A percentile compares a stretch with the other conserved stretches of the same genome.
Conservation (phyloP, 331 rosid genomes). For the Pyrus hybrid region DNA sequence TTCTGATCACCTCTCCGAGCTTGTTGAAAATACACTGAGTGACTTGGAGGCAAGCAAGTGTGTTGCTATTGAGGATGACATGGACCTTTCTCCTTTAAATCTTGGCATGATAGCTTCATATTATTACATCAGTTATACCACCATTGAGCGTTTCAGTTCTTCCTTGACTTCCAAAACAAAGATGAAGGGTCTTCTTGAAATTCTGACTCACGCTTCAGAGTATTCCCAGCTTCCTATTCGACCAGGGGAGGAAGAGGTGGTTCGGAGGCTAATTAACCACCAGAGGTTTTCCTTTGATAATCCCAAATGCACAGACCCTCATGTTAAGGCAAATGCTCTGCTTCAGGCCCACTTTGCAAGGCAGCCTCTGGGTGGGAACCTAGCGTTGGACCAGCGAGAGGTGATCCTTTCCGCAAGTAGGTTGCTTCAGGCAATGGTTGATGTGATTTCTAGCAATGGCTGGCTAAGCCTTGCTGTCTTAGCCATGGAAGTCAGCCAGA, state of each 20-base stretch:
- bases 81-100: conserved; percentile 81
- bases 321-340: conserved; percentile 77
- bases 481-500: conserved; percentile 94
- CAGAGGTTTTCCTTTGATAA: conserved; percentile 87
- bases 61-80: conserved; percentile 65
- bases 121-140: conserved; percentile 83
- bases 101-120: conserved; percentile 93
- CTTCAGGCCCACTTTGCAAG: conserved; percentile 97
- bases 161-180: conserved; percentile 73
- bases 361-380: conserved; percentile 72
- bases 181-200: conserved; percentile 91
- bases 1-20: conserved; percentile 90
- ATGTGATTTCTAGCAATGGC: conserved; percentile 88
- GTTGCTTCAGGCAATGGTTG: conserved; percentile 91
- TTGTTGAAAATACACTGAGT: conserved; percentile 75
- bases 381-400: conserved; percentile 77
- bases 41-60: conserved; percentile 88
- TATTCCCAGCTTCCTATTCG: conserved; percentile 79
- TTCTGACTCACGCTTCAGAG: conserved; percentile 79
- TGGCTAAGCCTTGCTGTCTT: conserved; percentile 85
- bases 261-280: conserved; percentile 80
- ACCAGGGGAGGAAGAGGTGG: conserved; percentile 90
- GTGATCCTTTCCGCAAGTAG: conserved; percentile 78
- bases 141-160: conserved; percentile 83
- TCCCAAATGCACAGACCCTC: conserved; percentile 78